A percentile compares a stretch with the other conserved stretches of the same genome.
phyloP scores from a whole-genome alignment of 2,329 filamentous ascomycete genomes.

The Pseudocercospora pini-densiflorae region DNA sequence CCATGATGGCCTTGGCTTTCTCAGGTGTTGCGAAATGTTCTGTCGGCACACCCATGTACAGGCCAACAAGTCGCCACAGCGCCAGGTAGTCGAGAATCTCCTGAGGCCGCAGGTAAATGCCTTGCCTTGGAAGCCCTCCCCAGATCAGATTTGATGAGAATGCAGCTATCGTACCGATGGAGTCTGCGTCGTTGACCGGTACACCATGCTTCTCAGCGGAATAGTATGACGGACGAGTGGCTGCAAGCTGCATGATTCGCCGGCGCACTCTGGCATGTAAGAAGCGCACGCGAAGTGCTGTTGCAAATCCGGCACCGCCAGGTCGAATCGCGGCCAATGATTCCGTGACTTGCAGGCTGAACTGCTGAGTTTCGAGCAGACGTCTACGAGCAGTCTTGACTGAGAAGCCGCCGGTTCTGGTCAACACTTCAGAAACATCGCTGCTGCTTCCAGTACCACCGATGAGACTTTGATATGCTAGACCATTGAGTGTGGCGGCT shows the following conservation, averaged over 20 bases:
- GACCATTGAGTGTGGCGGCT: slow-evolving; percentile 63
- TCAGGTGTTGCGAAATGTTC: slow-evolving; percentile 59
- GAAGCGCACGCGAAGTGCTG: slow-evolving; percentile 67
- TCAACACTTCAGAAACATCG: slow-evolving; percentile 71
- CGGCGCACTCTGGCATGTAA: slow-evolving; percentile 68
- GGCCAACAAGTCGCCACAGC: slow-evolving; percentile 72
- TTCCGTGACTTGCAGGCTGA: slow-evolving; percentile 69
- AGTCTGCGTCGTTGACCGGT: slow-evolving; percentile 74
- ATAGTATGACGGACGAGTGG: slow-evolving; percentile 62
- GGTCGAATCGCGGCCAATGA: slow-evolving; percentile 67
- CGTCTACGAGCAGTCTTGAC: slow-evolving; percentile 66
- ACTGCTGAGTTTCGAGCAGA: slow-evolving; percentile 71
- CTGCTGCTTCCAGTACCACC: slow-evolving; percentile 67
- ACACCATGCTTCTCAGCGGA: slow-evolving; percentile 60
- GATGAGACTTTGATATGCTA: slow-evolving; percentile 66
- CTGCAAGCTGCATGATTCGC: slow-evolving; percentile 62
- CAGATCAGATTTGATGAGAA: slow-evolving; percentile 70
- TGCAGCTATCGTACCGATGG: slow-evolving; percentile 68
- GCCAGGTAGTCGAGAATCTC: slow-evolving; percentile 72
- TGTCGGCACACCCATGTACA: slow-evolving; percentile 69
- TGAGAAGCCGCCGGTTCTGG: slow-evolving; percentile 72
- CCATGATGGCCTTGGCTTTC: slow-evolving; percentile 65
- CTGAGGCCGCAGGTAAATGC: slow-evolving; percentile 63
- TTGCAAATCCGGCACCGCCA: slow-evolving; percentile 64
- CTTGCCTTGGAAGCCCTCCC: slow-evolving; percentile 70